Evolutionary conservation across 2,329 filamentous ascomycete genomes (phyloP), one percentile per base, ranked within the genome.

Genomic region (Chaetothyriales sp.): DNA sequence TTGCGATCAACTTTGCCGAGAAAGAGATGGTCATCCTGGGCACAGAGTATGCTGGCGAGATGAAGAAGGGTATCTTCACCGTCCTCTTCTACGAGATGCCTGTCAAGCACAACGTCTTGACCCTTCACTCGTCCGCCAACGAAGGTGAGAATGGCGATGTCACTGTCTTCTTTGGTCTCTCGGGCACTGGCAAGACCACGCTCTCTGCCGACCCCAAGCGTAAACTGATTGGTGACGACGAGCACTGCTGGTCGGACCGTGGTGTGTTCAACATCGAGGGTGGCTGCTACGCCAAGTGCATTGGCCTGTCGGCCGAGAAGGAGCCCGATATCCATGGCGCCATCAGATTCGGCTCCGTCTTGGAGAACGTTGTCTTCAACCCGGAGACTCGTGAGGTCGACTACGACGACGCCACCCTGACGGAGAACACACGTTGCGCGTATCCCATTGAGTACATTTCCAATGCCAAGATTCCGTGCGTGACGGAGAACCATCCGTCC

Each of bases 1-100:
- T 98, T 49, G 84, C 92, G 61, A 93, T 98, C 76, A 98, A 98
- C 81, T 98, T 98, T 64, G 85, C 84, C 66, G 89, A 95, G 67
- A 95, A 95, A 83, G 92, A 98, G 79, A 98, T 98, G 92, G 92
- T 98, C 61, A 98, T 98, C 68, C 82, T 98, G 52, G 92, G 92
- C 69, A 98, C 92, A 36, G 92, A 98, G 75, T 98, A 98, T 66
- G 92, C 92, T 52, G 90, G 90, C 64, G 86, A 90, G 74, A 90
- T 92, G 86, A 95, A 95, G 77, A 95, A 95, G 77, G 89, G 92
- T 62, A 80, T 98, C 70, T 98, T 98, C 79, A 98, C 92, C 46
- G 88, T 98, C 48, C 82, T 98, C 68, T 98, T 95, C 80, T 98
- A 96, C 77, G 92, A 98, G 77, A 98, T 96, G 89, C 92, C 92